A percentile compares a stretch with the other conserved stretches of the same genome.
These are phyloP conservation scores for Coemansia brasiliensis DNA, from an alignment of 192 early-diverging fungal genomes.

Conservation along the genomic window DNA sequence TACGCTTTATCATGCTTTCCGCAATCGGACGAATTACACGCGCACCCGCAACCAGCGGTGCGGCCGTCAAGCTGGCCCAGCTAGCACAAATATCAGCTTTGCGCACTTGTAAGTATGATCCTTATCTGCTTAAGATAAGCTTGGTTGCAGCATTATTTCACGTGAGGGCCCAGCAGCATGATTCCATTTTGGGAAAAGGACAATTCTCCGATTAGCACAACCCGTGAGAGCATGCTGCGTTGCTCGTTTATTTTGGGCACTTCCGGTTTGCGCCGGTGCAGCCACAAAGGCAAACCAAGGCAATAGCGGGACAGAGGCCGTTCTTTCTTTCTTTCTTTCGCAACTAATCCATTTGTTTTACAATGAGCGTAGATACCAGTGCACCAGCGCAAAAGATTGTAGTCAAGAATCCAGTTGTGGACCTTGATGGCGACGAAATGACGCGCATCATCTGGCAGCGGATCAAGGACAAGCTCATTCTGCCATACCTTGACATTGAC, in stretches of 20 bases:
- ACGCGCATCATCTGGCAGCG: constrained; percentile 95
- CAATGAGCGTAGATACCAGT: constrained; percentile 51
- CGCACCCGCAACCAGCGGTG: constrained; percentile 15
- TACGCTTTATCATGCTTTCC: constrained; percentile 31
- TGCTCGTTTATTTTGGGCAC: background rate
- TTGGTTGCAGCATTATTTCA: background rate
- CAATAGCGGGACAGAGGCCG: too few species aligned
- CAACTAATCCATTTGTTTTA: constrained; percentile 1
- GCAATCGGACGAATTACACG: constrained; percentile 43
- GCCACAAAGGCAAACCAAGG: too few species aligned
- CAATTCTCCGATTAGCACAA: constrained; percentile 9
- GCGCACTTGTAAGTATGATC: constrained; percentile 30
- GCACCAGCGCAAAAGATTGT: constrained; percentile 60
- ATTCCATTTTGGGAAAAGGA: background rate
- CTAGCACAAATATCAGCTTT: background rate
- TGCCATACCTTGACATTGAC: constrained; percentile 84
- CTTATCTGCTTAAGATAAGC: constrained; percentile 9
- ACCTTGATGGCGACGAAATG: constrained; percentile 98
- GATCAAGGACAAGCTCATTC: constrained; percentile 89
- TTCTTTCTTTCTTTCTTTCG: background rate
- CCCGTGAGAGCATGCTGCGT: too few species aligned
- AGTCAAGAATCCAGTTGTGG: constrained; percentile 82
- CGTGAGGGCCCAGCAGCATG: background rate
- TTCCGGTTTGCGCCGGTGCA: constrained; percentile 9
- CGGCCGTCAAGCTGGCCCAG: background rate